These are phyloP conservation scores for Medicago truncatula DNA, from an alignment of 306 rosid species.

Conservation along the genomic window MtrunA17r5.0-ANR NC_053046.1:9789001-9789500, in stretches of 20 bases:
- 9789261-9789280: neutral
- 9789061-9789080: constrained; percentile 11
- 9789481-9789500: neutral
- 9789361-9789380: too few species aligned
- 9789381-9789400: too few species aligned
- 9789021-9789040: neutral
- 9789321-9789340: neutral
- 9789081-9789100: constrained; percentile 1
- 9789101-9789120: neutral
- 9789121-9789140: constrained; percentile 13
- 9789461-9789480: too few species aligned
- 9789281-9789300: neutral
- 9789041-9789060: constrained; percentile 13
- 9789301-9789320: neutral
- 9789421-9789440: too few species aligned
- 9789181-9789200: neutral
- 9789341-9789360: neutral
- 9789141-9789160: constrained; percentile 30
- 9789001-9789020: neutral
- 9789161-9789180: neutral
- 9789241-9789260: neutral
- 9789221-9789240: neutral
- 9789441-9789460: too few species aligned
- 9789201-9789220: too few species aligned
- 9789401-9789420: too few species aligned